Conservation (phyloP, 2,329 filamentous ascomycete species). For the Fusarium sp. region DNA sequence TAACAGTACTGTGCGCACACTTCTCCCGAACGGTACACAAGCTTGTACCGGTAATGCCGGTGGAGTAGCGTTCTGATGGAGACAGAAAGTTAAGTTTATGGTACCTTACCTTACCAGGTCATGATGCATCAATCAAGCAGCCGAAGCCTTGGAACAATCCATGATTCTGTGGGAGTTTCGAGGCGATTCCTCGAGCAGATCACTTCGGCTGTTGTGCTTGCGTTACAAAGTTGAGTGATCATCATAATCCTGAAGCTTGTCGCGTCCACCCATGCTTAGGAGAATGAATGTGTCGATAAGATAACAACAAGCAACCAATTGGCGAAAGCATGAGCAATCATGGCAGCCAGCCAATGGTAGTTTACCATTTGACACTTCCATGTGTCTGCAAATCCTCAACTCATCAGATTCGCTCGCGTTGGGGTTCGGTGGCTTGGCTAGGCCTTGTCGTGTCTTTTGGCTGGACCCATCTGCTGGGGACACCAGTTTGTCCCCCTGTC, state of each 20-base stretch:
- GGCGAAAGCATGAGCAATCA: conserved; percentile 23
- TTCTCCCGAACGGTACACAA: conserved; percentile 19
- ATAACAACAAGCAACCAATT: conserved; percentile 28
- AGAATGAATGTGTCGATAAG: conserved; percentile 20
- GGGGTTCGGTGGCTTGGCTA: conserved; percentile 42
- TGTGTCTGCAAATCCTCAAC: conserved; percentile 29
- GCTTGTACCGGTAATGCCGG: conserved; percentile 4
- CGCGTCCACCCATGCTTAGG: neutral
- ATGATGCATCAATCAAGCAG: conserved; percentile 26
- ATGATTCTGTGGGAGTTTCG: conserved; percentile 26
- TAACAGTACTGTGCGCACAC: conserved; percentile 18
- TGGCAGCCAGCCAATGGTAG: conserved; percentile 22
- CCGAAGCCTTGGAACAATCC: conserved; percentile 35
- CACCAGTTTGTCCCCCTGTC: conserved; percentile 22
- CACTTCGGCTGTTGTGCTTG: conserved; percentile 6
- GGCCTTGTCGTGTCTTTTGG: conserved; percentile 25
- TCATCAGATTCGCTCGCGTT: conserved; percentile 40
- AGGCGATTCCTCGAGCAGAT: conserved; percentile 22
- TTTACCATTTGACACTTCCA: conserved; percentile 30
- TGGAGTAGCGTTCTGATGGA: conserved; percentile 34
- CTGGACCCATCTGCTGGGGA: conserved; percentile 32
- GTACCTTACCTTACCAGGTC: conserved; percentile 32
- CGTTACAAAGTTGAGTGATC: neutral
- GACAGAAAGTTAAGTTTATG: conserved; percentile 31
- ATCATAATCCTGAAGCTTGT: conserved; percentile 5